Evolutionary conservation across 2,329 filamentous ascomycete species (phyloP), one percentile per base, ranked within the genome.

Genomic region (Cladosporium sphaerospermum): DNA sequence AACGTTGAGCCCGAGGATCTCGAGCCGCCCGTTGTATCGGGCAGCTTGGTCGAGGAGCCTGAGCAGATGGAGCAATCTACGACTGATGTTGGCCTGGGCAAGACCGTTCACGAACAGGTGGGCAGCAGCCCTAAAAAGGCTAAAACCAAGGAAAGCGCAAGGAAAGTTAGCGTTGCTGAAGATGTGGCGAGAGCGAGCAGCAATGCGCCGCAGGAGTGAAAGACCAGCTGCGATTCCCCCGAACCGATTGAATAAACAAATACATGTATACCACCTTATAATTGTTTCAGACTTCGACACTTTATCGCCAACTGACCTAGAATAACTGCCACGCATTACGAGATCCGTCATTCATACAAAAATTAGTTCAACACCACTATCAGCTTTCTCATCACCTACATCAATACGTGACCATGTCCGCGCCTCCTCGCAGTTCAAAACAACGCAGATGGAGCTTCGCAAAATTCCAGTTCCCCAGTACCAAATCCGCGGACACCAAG

Each of bases 71-170:
- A 59, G 3, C 45, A 54, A 54, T 59, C 55, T 55, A 52, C 57
- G 23, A 56, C 57, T 3, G 59, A 59, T 9, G 42, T 66, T 9
- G 67, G 67, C 9, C 48, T 69, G 53, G 55, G 68, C 43, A 69
- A 63, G 48, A 67, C 64, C 9, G 46, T 70, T 4, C 69, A 72
- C 18, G 60, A 61, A 41, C 60, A 59, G 19, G n/a, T 55, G 5
- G 19, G 19, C 6, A 31, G n/a, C 4, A 36, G 31, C 19, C 37
- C 34, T 23, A 51, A 33, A 16, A 37, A 45, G 49, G 5, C 28
- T 13, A 45, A 52, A 10, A 36, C 16, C 32, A 10, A 41, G 4
- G 23, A 39, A n/a, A 14, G 31, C 9, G 46, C 28, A 23, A 49
- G 46, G 32, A 34, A 13, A 31, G n/a, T 34, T 13, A 49, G 46